Conservation (phyloP, 2,329 filamentous ascomycete species). For the Rutstroemia sp. region DNA sequence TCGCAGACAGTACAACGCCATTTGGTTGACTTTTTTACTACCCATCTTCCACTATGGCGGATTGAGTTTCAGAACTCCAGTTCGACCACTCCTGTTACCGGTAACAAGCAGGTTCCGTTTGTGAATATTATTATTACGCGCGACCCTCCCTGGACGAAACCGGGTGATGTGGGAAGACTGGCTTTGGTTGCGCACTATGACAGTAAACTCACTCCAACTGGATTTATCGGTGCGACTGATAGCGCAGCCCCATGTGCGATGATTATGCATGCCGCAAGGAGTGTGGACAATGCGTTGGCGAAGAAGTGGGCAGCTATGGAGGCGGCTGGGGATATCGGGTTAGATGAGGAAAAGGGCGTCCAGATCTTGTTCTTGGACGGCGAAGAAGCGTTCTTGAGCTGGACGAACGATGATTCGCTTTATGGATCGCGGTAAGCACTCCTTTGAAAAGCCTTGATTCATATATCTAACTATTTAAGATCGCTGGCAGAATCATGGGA, state of each 20-base stretch:
- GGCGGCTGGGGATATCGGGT: constrained; percentile 44
- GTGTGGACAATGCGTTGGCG: constrained; percentile 71
- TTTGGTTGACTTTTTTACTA: constrained; percentile 74
- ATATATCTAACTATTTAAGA: constrained; percentile 31
- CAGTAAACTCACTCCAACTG: constrained; percentile 68
- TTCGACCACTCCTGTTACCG: constrained; percentile 69
- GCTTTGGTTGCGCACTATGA: constrained; percentile 95
- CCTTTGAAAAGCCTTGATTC: not conserved
- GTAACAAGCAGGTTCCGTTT: constrained; percentile 68
- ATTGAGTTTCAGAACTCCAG: constrained; percentile 88
- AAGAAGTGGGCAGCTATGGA: constrained; percentile 74
- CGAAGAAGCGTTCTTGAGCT: constrained; percentile 81
- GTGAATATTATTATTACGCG: constrained; percentile 78
- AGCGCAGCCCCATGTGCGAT: constrained; percentile 93
- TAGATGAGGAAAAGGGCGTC: constrained; percentile 74
- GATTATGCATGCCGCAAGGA: constrained; percentile 77
- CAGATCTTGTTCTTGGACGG: constrained; percentile 89
- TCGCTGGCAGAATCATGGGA: constrained; percentile 82
- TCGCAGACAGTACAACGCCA: constrained; percentile 68
- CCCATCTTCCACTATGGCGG: constrained; percentile 69
- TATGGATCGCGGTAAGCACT: constrained; percentile 72
- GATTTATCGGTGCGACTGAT: constrained; percentile 90
- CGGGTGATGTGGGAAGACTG: constrained; percentile 70
- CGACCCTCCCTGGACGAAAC: constrained; percentile 74
- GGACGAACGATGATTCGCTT: constrained; percentile 75